Conservation (phyloP, 2,329 filamentous ascomycete genomes). For the Colletotrichum siamense region DNA sequence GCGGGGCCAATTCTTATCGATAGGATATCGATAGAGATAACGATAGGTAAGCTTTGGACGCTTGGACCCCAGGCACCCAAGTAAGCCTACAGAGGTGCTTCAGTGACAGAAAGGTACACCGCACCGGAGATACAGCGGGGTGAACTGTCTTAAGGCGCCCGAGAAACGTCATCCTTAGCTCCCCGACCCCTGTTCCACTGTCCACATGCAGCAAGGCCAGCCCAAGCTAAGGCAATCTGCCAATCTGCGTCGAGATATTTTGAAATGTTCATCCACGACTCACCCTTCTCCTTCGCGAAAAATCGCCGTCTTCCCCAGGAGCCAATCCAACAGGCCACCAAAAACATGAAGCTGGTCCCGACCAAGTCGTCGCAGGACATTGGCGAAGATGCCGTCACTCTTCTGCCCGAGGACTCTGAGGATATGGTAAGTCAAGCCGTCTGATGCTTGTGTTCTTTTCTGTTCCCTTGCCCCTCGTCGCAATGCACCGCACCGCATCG, state of each 20-base stretch:
- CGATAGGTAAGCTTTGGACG: too few species aligned
- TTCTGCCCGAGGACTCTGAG: slow-evolving; percentile 50
- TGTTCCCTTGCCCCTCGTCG: background rate
- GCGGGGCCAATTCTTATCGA: background rate
- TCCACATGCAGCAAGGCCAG: background rate
- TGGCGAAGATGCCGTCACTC: slow-evolving; percentile 45
- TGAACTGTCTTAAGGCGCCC: background rate
- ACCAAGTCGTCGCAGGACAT: slow-evolving; percentile 41
- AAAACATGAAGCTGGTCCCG: slow-evolving; percentile 44
- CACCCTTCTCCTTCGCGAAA: background rate
- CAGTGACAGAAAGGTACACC: background rate
- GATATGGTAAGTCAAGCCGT: slow-evolving; percentile 45
- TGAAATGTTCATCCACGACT: background rate
- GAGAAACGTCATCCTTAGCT: background rate
- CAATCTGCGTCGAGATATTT: slow-evolving; percentile 16
- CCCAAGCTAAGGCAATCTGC: background rate
- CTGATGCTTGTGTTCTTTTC: background rate
- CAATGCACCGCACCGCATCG: background rate
- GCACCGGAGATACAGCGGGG: background rate
- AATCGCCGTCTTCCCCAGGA: background rate
- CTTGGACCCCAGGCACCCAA: background rate
- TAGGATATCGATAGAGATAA: background rate
- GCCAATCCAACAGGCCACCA: background rate
- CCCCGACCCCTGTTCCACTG: background rate
- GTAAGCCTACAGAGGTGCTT: background rate